Evolutionary conservation across 208 protist species (phyloP).

Genomic region (Strigomonas culicis): DNA sequence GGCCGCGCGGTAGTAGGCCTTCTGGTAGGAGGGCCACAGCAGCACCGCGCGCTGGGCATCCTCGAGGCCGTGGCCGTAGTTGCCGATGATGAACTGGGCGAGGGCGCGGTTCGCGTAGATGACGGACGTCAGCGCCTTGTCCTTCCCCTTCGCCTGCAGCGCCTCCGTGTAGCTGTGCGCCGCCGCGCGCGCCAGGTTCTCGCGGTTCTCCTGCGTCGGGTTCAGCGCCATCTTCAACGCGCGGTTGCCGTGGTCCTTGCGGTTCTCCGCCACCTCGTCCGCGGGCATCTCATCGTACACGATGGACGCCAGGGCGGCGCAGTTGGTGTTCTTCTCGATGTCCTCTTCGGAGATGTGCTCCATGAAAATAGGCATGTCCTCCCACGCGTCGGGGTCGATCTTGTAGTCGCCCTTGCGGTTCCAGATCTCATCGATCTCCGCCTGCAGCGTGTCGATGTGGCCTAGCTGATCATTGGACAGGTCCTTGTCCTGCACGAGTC

Average conservation of each 20-base stretch:
- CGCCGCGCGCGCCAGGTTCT: conserved; percentile 78
- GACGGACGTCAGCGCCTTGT: conserved; percentile 49
- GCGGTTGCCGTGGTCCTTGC: conserved; percentile 84
- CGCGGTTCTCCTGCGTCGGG: conserved; percentile 60
- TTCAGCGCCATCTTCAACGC: conserved; percentile 75
- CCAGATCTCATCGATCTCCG: conserved; percentile 87
- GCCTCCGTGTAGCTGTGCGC: conserved; percentile 85
- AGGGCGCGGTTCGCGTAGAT: conserved; percentile 86
- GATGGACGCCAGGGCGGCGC: conserved; percentile 73
- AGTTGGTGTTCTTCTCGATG: conserved; percentile 69
- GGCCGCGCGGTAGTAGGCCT: conserved; percentile 85
- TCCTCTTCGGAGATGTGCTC: conserved; percentile 83
- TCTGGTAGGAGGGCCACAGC: conserved; percentile 73
- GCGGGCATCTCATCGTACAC: conserved; percentile 84
- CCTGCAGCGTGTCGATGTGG: conserved; percentile 72
- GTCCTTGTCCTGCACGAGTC: no score
- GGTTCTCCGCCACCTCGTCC: conserved; percentile 80
- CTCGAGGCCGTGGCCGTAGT: conserved; percentile 81
- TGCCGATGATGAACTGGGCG: conserved; percentile 84
- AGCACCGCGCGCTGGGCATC: conserved; percentile 82
- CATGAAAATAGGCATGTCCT: conserved; percentile 89
- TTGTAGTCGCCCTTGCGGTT: conserved; percentile 80
- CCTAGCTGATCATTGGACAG: conserved; percentile 54
- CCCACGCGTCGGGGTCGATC: conserved; percentile 83
- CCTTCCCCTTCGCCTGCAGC: conserved; percentile 73